phyloP scores from a whole-genome alignment of 305 asterid genomes.

The Plantago rigida region DNA sequence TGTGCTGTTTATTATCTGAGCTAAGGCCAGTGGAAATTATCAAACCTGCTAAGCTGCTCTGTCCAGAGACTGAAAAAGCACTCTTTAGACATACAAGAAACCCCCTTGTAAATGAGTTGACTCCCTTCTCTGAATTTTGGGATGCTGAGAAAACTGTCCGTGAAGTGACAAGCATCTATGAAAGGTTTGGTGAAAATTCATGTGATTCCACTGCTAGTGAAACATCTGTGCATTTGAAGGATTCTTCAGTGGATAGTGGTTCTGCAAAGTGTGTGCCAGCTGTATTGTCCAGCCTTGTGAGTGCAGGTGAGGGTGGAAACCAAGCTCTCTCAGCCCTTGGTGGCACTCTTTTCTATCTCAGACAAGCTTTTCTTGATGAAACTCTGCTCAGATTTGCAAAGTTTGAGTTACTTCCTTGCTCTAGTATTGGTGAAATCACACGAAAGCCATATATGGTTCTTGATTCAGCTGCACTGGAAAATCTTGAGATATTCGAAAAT shows the following conservation, averaged over 20 bases:
- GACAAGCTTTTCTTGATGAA: constrained; percentile 83
- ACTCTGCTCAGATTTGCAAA: constrained; percentile 75
- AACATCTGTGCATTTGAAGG: constrained; percentile 25
- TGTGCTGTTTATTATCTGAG: constrained; percentile 77
- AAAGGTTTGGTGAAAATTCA: constrained; percentile 37
- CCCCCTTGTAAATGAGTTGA: constrained; percentile 74
- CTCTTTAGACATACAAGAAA: constrained; percentile 66
- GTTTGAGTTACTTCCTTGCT: constrained; percentile 79
- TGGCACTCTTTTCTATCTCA: constrained; percentile 76
- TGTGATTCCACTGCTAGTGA: constrained; percentile 32
- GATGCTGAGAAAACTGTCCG: constrained; percentile 67
- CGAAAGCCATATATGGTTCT: constrained; percentile 74
- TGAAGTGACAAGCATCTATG: constrained; percentile 53
- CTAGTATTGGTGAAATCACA: constrained; percentile 51
- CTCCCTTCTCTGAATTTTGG: constrained; percentile 90
- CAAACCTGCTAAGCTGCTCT: constrained; percentile 82
- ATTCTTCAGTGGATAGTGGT: constrained; percentile 33
- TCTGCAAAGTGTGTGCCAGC: constrained; percentile 47
- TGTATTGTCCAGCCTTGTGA: constrained; percentile 54
- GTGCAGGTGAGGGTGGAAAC: constrained; percentile 64
- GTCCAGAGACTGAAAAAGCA: constrained; percentile 72
- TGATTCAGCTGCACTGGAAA: constrained; percentile 91
- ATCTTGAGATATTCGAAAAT: constrained; percentile 92
- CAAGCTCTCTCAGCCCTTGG: constrained; percentile 94
- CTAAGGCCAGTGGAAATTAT: constrained; percentile 89